These are phyloP conservation scores for Purpureocillium lavendulum DNA, from an alignment of 2,329 filamentous ascomycete genomes.

Conservation along the genomic window DNA sequence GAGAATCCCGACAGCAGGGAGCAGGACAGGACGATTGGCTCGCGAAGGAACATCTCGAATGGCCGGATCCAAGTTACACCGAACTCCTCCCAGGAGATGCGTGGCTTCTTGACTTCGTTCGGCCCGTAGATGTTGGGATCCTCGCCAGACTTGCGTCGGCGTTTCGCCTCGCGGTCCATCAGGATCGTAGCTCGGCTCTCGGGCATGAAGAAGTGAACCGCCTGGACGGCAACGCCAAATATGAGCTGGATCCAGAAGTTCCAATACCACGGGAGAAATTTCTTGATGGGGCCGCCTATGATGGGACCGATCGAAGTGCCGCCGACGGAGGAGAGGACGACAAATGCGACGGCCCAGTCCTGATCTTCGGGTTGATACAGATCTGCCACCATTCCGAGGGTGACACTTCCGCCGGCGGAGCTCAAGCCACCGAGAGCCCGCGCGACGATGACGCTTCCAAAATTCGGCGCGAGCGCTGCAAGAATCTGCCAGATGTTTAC, in stretches of 20 bases:
- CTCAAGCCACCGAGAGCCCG: constrained; percentile 60
- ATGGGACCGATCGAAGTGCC: constrained; percentile 69
- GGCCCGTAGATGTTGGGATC: constrained; percentile 55
- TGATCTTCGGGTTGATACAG: constrained; percentile 62
- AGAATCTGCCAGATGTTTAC: constrained; percentile 71
- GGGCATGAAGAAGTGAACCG: constrained; percentile 59
- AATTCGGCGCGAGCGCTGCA: constrained; percentile 64
- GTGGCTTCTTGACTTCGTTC: constrained; percentile 52
- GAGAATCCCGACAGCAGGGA: constrained; percentile 64
- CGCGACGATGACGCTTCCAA: constrained; percentile 58
- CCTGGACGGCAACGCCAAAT: constrained; percentile 62
- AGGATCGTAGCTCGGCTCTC: constrained; percentile 70
- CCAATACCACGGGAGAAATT: constrained; percentile 57
- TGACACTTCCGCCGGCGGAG: constrained; percentile 64
- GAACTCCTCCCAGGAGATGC: constrained; percentile 50
- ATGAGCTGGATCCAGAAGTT: constrained; percentile 72
- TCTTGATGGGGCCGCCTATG: constrained; percentile 64
- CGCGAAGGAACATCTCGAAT: constrained; percentile 64
- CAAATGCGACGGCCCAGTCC: constrained; percentile 66
- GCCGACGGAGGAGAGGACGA: constrained; percentile 70
- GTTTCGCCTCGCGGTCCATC: constrained; percentile 71
- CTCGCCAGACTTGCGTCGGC: constrained; percentile 48
- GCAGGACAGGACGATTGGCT: constrained; percentile 63
- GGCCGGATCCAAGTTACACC: constrained; percentile 50
- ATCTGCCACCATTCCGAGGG: constrained; percentile 65